Base-by-base conservation (phyloP, 2,329 filamentous ascomycete species). In the Penicillium rolfsii region DNA sequence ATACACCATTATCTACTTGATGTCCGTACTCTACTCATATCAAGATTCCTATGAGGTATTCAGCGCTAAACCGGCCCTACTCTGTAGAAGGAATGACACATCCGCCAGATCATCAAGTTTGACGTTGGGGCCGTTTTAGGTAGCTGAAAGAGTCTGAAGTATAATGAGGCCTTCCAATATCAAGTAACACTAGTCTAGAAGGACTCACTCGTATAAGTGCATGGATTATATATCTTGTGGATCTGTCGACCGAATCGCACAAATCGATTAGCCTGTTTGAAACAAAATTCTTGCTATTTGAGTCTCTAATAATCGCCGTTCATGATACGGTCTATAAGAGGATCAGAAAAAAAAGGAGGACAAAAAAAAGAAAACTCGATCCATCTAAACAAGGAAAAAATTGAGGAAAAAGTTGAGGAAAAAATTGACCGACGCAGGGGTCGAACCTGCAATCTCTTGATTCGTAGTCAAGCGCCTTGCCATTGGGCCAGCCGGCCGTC, bases 381-480 rank as follows among this genome's bases (percentile, higher is more conserved):
- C 19, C 19, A 22, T 22, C 19, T 22, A 22, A 22, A 22, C 19
- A 22, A 53, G 11, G 9, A 30, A 26, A 12, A 22, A 1, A 19
- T 19, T 19, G 19, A 19, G 19, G 19, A n/a, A n/a, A n/a, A n/a
- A 48, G 14, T 19, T 19, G 19, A 19, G 19, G 19, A 22, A 46
- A 54, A 72, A 71, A 58, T 38, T 75, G 73, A 75, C 72, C 73
- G 70, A 75, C 73, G 73, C 72, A 74, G 73, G 73, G 67, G 54
- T 80, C 77, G 77, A 80, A 80, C 79, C 78, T 79, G 74, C 76
- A 81, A 80, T 80, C 79, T 80, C 76, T 79, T 80, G 79, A 80
- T 80, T 78, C 79, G 79, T 80, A 81, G 79, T 81, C 79, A 80
- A 80, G 76, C 79, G 78, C 79, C 77, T 80, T 81, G 74, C 79